Conservation (phyloP, 177 flowering plant species). For the Vitis hybrid region DNA sequence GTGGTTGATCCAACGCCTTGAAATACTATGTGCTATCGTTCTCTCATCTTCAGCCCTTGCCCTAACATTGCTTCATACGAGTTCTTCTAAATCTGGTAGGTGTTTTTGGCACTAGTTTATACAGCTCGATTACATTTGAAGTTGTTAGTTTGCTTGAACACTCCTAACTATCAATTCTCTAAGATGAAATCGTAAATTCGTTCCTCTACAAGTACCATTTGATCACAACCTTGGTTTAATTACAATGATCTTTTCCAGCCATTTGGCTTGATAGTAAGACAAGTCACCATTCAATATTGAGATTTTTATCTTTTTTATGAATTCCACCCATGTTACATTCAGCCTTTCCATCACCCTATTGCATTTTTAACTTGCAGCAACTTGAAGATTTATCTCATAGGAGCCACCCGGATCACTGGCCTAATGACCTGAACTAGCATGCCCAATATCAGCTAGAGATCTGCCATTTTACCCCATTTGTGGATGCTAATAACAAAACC, state of each 20-base stretch:
- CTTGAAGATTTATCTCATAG: background rate
- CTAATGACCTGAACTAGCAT: background rate
- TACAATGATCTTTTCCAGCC: no score
- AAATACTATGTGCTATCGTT: conserved; percentile 41
- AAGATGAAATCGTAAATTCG: background rate
- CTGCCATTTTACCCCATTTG: no score
- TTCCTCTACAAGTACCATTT: background rate
- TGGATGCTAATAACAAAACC: no score
- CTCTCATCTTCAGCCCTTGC: conserved; percentile 47
- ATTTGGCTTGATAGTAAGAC: no score
- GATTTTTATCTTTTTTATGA: no score
- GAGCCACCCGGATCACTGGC: no score
- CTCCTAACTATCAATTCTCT: background rate
- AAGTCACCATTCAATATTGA: no score
- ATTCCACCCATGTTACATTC: background rate
- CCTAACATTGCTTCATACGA: conserved; percentile 36
- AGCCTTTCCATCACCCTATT: background rate
- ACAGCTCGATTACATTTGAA: background rate
- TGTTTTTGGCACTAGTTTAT: background rate
- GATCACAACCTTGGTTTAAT: background rate
- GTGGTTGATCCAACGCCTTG: conserved; percentile 63
- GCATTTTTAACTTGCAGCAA: background rate
- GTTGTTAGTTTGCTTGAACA: background rate
- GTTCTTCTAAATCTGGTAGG: conserved; percentile 45
- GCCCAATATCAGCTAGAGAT: background rate